These are phyloP conservation scores for Penicillium janthinellum DNA, from an alignment of 2,329 filamentous ascomycete species.

Conservation along the genomic window DNA sequence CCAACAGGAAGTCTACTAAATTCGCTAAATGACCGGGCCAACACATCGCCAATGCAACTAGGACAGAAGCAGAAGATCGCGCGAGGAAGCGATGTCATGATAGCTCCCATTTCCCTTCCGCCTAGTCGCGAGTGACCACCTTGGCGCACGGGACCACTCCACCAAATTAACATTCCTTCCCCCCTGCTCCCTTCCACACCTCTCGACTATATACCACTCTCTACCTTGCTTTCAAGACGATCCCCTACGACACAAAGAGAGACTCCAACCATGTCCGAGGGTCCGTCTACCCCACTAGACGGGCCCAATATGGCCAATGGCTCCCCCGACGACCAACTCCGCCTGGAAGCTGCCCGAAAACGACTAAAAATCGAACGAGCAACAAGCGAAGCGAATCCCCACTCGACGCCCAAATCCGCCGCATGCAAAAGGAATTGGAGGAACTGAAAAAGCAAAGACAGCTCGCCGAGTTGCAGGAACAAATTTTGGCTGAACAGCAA, in stretches of 20 bases:
- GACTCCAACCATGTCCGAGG: background rate
- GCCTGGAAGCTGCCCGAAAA: background rate
- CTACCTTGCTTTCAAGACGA: background rate
- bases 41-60: no score
- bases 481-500: background rate
- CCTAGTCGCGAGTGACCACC: background rate
- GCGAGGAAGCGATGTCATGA: no score
- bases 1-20: no score
- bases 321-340: background rate
- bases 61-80: no score
- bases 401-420: constrained; percentile 1
- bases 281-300: background rate
- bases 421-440: background rate
- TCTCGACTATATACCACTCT: background rate
- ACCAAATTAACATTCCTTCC: no score
- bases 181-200: no score
- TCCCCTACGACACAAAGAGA: background rate
- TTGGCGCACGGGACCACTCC: background rate
- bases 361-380: background rate
- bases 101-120: background rate
- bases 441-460: constrained; percentile 3
- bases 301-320: background rate
- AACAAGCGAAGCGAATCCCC: background rate
- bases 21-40: no score
- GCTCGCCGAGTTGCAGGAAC: background rate